phyloP scores from a whole-genome alignment of 2,329 filamentous ascomycete genomes.

The Anisogramma anomala region DNA sequence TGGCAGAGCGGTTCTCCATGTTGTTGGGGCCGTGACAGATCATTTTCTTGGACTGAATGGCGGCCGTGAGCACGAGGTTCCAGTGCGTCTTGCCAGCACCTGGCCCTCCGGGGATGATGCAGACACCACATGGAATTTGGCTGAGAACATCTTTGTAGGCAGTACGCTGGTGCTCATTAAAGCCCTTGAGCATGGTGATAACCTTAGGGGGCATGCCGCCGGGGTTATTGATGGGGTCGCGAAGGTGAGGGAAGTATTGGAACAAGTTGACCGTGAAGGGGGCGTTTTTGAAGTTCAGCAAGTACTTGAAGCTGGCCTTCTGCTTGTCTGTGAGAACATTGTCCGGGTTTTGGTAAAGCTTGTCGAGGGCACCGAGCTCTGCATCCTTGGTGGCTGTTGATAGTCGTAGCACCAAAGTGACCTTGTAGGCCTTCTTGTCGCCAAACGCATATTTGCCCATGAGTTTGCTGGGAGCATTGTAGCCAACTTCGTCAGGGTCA shows the following conservation, averaged over 20 bases:
- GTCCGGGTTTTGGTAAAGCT: conserved; percentile 3
- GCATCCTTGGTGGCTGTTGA: conserved; percentile 10
- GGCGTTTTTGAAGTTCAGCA: conserved; percentile 16
- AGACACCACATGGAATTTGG: conserved; percentile 30
- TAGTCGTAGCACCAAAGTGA: conserved; percentile 8
- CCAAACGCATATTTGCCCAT: conserved; percentile 1
- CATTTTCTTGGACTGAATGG: conserved; percentile 9
- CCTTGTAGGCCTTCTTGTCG: conserved; percentile 7
- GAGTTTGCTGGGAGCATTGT: neutral
- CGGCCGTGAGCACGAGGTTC: conserved; percentile 30
- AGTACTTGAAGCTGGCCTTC: conserved; percentile 16
- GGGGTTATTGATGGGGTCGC: conserved; percentile 7
- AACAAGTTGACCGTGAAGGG: conserved; percentile 16
- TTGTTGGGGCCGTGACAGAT: conserved; percentile 22
- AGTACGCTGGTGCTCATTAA: conserved; percentile 28
- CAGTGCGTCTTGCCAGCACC: conserved; percentile 37
- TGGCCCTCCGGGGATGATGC: conserved; percentile 35
- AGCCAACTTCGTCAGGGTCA: conserved; percentile 4
- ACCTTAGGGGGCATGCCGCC: conserved; percentile 14
- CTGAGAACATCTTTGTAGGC: conserved; percentile 27
- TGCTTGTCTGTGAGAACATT: conserved; percentile 12
- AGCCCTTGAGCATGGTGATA: conserved; percentile 19
- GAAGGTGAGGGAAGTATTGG: conserved; percentile 17
- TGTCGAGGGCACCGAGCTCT: conserved; percentile 9
- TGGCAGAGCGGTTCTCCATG: conserved; percentile 20